Percentiles rank a stretch among this genome's conserved stretches.
These are phyloP conservation scores for Auxenochlorella protothecoides DNA, from an alignment of 139 green algal genomes.

Conservation along the genomic window DNA sequence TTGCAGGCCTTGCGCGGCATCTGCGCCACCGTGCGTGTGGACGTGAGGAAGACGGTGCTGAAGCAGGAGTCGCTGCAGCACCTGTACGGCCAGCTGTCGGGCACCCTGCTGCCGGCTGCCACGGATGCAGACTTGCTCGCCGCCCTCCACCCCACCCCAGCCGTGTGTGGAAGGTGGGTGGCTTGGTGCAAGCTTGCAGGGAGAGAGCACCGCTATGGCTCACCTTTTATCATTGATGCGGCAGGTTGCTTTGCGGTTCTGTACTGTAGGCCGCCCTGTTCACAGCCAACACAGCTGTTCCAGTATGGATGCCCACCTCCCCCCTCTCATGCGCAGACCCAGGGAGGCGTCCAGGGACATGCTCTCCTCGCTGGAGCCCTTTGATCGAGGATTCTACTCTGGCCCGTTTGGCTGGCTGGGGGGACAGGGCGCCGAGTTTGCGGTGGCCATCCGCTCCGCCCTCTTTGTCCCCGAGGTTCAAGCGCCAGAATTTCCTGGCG, in stretches of 20 bases:
- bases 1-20: constrained; percentile 18
- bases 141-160: constrained; percentile 81
- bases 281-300: no score
- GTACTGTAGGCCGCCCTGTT: constrained; percentile 14
- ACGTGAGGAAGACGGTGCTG: constrained; percentile 81
- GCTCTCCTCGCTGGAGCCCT: constrained; percentile 59
- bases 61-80: constrained; percentile 89
- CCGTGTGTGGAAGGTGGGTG: constrained; percentile 73
- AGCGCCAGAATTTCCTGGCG: no score
- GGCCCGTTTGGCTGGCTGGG: constrained; percentile 92
- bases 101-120: not conserved
- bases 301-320: no score
- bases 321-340: no score
- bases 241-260: not conserved
- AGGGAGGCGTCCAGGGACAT: constrained; percentile 19
- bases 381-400: constrained; percentile 93
- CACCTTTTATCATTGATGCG: not conserved
- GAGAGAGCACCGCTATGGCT: no score
- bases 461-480: constrained; percentile 21
- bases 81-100: constrained; percentile 82
- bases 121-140: constrained; percentile 35
- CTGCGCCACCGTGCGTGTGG: constrained; percentile 51
- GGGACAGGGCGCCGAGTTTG: constrained; percentile 78
- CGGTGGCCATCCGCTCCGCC: constrained; percentile 92
- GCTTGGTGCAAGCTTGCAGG: no score